A percentile compares a stretch with the other conserved stretches of the same genome.
Evolutionary conservation across 345 rosid genomes (phyloP).

Genomic region (Dovyalis caffra): DNA sequence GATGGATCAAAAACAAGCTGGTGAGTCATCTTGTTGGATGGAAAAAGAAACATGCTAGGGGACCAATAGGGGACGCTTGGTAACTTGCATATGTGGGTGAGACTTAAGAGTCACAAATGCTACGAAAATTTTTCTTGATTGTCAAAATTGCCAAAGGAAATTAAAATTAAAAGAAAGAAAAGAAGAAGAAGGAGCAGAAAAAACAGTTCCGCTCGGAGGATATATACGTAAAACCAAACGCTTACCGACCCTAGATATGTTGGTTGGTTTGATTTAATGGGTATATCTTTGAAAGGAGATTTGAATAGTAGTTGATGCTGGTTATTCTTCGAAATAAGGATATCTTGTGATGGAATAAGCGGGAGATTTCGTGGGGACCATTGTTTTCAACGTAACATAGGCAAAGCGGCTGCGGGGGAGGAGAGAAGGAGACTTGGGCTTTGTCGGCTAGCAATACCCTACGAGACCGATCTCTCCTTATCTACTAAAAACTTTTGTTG

Average conservation of each 20-base stretch:
- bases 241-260: background rate
- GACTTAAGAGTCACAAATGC: too few relatives aligned
- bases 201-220: background rate
- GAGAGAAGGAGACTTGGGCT: background rate
- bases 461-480: background rate
- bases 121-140: background rate
- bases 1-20: too few relatives aligned
- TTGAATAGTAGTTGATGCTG: constrained; percentile 10
- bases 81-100: background rate
- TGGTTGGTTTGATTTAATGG: constrained; percentile 4
- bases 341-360: constrained; percentile 43
- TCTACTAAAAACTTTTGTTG: background rate
- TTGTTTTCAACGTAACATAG: background rate
- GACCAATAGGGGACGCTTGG: too few relatives aligned
- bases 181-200: background rate
- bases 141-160: background rate
- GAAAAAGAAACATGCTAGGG: too few relatives aligned
- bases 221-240: background rate
- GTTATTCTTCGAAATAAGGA: constrained; percentile 13
- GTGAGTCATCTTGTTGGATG: too few relatives aligned
- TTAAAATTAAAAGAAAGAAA: background rate
- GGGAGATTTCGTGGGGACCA: constrained; percentile 48
- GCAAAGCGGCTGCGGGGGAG: background rate
- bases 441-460: background rate
- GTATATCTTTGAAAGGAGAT: background rate